Base-by-base conservation (phyloP, 1,139 yeast genomes). In the Hansenula anomala region DNA sequence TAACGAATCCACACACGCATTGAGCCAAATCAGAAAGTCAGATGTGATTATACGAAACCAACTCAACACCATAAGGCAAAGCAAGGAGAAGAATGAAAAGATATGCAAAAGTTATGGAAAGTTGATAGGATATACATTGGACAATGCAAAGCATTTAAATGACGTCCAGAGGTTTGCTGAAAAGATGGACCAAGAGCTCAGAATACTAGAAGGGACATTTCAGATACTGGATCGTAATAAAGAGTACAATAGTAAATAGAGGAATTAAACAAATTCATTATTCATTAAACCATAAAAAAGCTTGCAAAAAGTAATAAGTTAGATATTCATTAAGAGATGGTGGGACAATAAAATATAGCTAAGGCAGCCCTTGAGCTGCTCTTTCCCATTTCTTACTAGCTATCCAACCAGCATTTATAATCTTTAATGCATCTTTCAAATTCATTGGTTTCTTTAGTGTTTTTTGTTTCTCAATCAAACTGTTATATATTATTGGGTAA, bases 351-450 rank as follows among this genome's bases (percentile, higher is more conserved):
- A 10, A n/a, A n/a, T 28, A 7, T n/a, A 56, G 43, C 9, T 34
- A 57, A 54, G 43, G 54, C 36, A 47, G 47, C 19, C 58, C 66
- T 36, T 51, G 60, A 5, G 59, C 60, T 42, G 62, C 70, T 44
- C 55, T 55, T 38, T 79, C 87, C 81, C 86, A 82, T 50, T 72
- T 73, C 43, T 73, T 80, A 18, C 74, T 75, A 39, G 75, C 76
- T 16, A 69, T 65, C 94, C 94, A 84, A 8, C 90, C 92, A 6
- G 77, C 72, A 51, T 82, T 74, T 28, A 83, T 71, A 14, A 83
- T 71, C 42, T 69, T 69, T 39, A 82, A 54, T 33, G 79, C 72
- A 53, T 83, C 90, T 41, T 61, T 61, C 47, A 83, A 64, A 55
- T 80, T 82, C 56, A 84, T 63, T 26, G 79, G 75, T 50, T 66